Evolutionary conservation across 306 rosid species (phyloP).

Genomic region (Vigna mungo): DNA sequence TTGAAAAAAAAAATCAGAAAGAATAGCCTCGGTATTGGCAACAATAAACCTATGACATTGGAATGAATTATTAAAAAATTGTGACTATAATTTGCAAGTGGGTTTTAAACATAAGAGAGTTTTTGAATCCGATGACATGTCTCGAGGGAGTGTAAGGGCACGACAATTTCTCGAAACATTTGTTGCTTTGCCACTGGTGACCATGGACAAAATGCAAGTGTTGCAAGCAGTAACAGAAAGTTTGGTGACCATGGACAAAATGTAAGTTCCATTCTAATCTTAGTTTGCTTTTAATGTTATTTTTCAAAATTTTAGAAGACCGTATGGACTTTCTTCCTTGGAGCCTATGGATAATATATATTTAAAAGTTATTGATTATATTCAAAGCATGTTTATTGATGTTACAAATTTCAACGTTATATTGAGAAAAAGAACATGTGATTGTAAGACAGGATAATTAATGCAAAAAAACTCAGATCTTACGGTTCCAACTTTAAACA

Average conservation of each 20-base stretch:
- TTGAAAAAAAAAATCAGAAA: not conserved
- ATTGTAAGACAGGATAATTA: conserved; percentile 9
- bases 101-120: conserved; percentile 82
- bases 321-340: conserved; percentile 14
- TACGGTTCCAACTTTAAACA: not conserved
- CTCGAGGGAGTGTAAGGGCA: conserved; percentile 78
- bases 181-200: conserved; percentile 70
- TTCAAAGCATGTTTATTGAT: not conserved
- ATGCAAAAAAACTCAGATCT: not conserved
- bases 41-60: not conserved
- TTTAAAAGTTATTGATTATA: conserved; percentile 30
- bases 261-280: conserved; percentile 12
- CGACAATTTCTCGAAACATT: conserved; percentile 75
- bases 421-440: not conserved
- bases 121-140: conserved; percentile 63
- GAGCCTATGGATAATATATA: not conserved
- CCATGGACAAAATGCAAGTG: conserved; percentile 74
- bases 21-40: conserved; percentile 11
- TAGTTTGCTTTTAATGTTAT: conserved; percentile 23
- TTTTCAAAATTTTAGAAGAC: not conserved
- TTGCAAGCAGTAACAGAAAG: conserved; percentile 68
- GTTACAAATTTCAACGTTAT: not conserved
- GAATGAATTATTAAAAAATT: conserved; percentile 22
- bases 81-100: conserved; percentile 52
- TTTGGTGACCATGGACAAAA: conserved; percentile 34